phyloP scores from a whole-genome alignment of 768 basidiomycete species.

The Mycena latifolia region DNA sequence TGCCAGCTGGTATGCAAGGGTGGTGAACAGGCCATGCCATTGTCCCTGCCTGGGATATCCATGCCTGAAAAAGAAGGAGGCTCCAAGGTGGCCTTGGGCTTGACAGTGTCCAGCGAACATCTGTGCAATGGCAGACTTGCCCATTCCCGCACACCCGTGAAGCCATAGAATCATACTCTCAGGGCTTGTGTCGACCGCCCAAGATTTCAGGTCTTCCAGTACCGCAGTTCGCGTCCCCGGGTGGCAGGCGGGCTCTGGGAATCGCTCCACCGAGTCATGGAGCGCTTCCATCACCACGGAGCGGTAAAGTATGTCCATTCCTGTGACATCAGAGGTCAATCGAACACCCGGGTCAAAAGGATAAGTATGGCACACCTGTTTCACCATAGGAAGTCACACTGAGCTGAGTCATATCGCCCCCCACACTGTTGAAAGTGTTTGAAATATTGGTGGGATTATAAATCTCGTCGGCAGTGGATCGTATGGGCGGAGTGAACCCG shows the following conservation, averaged over 20 bases:
- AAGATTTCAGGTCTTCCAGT: too few relatives aligned
- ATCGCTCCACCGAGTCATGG: too few relatives aligned
- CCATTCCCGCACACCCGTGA: constrained; percentile 38
- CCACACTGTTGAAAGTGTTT: background rate
- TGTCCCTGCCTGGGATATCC: constrained; percentile 40
- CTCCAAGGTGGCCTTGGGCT: constrained; percentile 37
- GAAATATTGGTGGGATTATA: too few relatives aligned
- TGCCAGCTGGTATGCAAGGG: too few relatives aligned
- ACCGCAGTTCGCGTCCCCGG: too few relatives aligned
- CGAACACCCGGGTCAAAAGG: background rate
- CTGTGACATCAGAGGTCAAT: background rate
- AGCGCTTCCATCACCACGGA: too few relatives aligned
- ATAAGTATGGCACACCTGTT: background rate
- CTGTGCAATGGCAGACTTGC: constrained; percentile 40
- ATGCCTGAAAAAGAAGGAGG: constrained; percentile 50
- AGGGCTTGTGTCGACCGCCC: too few relatives aligned
- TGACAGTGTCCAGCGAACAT: constrained; percentile 34
- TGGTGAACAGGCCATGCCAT: constrained; percentile 40
- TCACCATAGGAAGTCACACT: background rate
- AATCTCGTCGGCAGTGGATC: too few relatives aligned
- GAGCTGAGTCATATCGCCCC: background rate
- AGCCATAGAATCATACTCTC: too few relatives aligned
- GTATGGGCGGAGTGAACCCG: too few relatives aligned
- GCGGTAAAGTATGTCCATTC: constrained; percentile 42
- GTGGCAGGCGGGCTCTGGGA: too few relatives aligned